Evolutionary conservation across 345 rosid species (phyloP).

Genomic region (Eutrema japonicum): DNA sequence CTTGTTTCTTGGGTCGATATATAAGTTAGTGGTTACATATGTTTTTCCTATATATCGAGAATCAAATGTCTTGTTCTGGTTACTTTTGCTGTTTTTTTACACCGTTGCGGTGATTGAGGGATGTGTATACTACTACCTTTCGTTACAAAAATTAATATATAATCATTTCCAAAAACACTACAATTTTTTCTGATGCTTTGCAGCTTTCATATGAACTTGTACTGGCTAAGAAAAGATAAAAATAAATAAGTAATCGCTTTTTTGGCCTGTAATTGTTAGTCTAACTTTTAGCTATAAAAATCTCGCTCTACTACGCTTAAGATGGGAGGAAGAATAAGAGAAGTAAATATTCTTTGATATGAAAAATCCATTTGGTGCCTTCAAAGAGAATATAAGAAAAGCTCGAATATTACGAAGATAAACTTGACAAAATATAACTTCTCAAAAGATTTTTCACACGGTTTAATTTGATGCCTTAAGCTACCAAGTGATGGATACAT

Average conservation of each 20-base stretch:
- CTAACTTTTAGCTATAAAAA: neutral
- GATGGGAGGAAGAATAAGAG: constrained; percentile 28
- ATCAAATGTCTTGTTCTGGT: constrained; percentile 17
- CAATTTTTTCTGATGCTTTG: constrained; percentile 6
- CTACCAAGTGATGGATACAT: neutral
- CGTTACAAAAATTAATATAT: neutral
- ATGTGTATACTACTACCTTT: constrained; percentile 7
- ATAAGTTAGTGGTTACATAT: constrained; percentile 11
- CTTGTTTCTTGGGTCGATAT: neutral
- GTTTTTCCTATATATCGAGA: neutral
- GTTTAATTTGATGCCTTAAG: neutral
- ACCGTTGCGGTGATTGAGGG: constrained; percentile 21
- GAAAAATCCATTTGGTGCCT: constrained; percentile 28
- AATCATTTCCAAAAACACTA: constrained; percentile 5
- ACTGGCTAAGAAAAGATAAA: neutral
- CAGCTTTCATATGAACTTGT: constrained; percentile 15
- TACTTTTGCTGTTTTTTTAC: constrained; percentile 28
- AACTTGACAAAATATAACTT: constrained; percentile 20
- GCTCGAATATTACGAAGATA: constrained; percentile 40
- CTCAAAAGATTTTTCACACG: constrained; percentile 17
- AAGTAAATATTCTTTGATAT: constrained; percentile 41
- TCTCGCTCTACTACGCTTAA: neutral
- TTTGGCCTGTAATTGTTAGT: neutral
- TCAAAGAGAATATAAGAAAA: constrained; percentile 42
- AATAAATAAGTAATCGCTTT: neutral